Evolutionary conservation across 2,329 filamentous ascomycete genomes (phyloP).

Genomic region (Aureobasidium sp.): DNA sequence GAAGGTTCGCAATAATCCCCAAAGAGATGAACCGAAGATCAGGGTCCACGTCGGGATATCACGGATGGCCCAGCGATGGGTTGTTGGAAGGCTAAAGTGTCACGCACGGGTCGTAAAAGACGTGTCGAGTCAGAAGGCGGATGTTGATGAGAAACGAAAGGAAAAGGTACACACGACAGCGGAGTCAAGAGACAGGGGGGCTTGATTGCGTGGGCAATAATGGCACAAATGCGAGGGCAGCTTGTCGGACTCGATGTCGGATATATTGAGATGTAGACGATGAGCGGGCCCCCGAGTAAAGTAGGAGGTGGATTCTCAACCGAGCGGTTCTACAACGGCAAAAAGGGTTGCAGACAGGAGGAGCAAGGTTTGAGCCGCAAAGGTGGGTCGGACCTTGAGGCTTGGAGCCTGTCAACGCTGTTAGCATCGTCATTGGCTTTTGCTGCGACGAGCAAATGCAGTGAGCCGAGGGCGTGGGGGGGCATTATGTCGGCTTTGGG

Average conservation of each 20-base stretch:
- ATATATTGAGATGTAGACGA: background rate
- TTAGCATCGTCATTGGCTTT: conserved; percentile 8
- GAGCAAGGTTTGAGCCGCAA: conserved; percentile 13
- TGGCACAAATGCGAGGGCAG: background rate
- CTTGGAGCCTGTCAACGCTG: background rate
- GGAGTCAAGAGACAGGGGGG: background rate
- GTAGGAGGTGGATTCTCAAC: conserved; percentile 5
- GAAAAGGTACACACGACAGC: background rate
- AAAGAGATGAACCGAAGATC: conserved; percentile 5
- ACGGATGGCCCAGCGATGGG: conserved; percentile 2
- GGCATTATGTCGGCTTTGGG: background rate
- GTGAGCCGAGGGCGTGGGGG: background rate
- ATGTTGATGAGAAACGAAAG: background rate
- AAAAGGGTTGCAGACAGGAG: background rate
- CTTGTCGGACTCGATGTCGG: background rate
- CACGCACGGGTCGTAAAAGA: background rate
- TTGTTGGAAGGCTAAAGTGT: background rate
- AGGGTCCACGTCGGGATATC: conserved; percentile 8
- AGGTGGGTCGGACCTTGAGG: background rate
- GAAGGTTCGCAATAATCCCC: background rate
- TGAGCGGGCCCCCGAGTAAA: background rate
- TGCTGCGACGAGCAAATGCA: background rate
- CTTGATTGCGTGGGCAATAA: background rate
- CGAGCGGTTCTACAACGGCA: conserved; percentile 10
- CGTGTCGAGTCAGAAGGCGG: background rate